phyloP scores from a whole-genome alignment of 2,329 filamentous ascomycete genomes.

The Talaromyces marneffei region DNA sequence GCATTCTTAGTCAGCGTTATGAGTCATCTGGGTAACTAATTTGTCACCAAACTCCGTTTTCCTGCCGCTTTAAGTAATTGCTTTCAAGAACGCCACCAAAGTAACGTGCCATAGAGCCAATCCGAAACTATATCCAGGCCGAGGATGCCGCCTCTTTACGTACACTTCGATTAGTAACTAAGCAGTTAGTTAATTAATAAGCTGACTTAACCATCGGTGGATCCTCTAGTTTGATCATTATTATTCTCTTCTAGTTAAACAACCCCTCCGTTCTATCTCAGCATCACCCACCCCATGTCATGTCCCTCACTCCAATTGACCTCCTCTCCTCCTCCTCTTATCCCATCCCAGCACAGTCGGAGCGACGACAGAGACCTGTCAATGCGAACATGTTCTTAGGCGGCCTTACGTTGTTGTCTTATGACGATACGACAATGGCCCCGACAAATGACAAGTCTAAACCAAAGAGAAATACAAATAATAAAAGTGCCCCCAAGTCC shows the following conservation, averaged over 20 bases:
- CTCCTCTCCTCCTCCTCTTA: constrained; percentile 11
- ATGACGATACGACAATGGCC: not conserved
- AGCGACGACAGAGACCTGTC: not conserved
- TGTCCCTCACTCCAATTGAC: not conserved
- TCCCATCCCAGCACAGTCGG: not conserved
- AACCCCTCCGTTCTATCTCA: not conserved
- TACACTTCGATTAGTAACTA: not conserved
- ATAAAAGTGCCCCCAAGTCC: not conserved
- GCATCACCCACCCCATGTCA: constrained; percentile 1
- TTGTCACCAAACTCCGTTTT: not conserved
- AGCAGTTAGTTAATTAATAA: not conserved
- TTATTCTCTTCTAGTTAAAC: not conserved
- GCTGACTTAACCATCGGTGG: not conserved
- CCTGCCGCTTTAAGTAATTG: not conserved
- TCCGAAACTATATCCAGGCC: too few species aligned
- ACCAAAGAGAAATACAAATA: not conserved
- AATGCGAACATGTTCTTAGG: constrained; percentile 1
- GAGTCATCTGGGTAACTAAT: not conserved
- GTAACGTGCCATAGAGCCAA: not conserved
- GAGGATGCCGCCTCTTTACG: not conserved
- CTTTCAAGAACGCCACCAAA: not conserved
- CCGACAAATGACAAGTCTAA: not conserved
- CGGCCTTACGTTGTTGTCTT: not conserved
- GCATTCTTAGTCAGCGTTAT: not conserved
- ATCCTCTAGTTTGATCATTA: not conserved